Evolutionary conservation across 441 rosid species (phyloP).

Genomic region (Croton setiger): DNA sequence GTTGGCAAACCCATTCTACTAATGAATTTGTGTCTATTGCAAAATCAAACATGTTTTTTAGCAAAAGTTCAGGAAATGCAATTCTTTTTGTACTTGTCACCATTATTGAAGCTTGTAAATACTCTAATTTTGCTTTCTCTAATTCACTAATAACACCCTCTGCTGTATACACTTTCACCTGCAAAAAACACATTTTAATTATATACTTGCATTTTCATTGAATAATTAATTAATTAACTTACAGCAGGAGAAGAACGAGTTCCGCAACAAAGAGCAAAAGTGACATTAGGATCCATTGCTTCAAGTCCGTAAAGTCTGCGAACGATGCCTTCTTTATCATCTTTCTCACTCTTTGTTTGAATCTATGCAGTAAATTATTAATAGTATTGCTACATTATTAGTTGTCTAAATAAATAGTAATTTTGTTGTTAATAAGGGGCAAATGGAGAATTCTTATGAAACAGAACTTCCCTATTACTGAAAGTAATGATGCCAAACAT

Average conservation of each 20-base stretch:
- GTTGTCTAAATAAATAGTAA: no score
- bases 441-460: no score
- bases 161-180: constrained; percentile 84
- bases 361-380: constrained; percentile 14
- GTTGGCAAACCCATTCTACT: constrained; percentile 88
- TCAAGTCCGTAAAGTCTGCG: constrained; percentile 64
- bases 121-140: constrained; percentile 84
- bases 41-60: constrained; percentile 55
- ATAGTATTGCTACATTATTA: no score
- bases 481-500: no score
- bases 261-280: constrained; percentile 85
- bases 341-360: constrained; percentile 36
- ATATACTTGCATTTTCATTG: background rate
- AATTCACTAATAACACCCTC: constrained; percentile 64
- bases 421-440: no score
- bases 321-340: constrained; percentile 56
- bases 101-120: constrained; percentile 74
- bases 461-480: no score
- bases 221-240: constrained; percentile 23
- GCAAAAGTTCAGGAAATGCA: constrained; percentile 68
- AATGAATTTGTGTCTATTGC: constrained; percentile 51
- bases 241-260: constrained; percentile 95
- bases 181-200: constrained; percentile 10
- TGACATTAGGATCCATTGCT: constrained; percentile 60
- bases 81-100: constrained; percentile 63